Evolutionary conservation across 306 rosid genomes (phyloP), one percentile per base, ranked within the genome.

Genomic region (Senna siamea): DNA sequence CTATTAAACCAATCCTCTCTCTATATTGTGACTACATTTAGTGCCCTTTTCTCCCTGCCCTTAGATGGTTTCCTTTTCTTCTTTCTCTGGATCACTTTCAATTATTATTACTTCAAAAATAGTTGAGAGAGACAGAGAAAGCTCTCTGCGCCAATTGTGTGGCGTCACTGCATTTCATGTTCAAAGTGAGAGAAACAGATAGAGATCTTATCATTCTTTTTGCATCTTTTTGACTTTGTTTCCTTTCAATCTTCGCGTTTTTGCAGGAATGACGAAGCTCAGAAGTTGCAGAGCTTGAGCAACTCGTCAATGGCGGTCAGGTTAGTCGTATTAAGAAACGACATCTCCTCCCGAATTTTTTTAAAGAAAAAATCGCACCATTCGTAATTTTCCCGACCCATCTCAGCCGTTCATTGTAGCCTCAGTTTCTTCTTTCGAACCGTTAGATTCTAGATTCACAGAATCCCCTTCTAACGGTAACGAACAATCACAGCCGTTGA

Each of bases 231-330:
- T 43, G 9, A 18, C 30, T 70, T 65, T 65, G 6, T 22, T 9
- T 4, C 18, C 20, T 7, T 60, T 11, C 66, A 9, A 8, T 41
- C 23, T 9, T 43, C 20, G 2, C 4, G 6, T 22, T 56, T 43
- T 75, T 67, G 30, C 48, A 93, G 98, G 35, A 80, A 82, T 80
- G 83, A 37, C 70, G 87, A 73, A 70, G 63, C 79, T 0, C 88
- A 68, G 69, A 18, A 82, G 73, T 35, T 87, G 78, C 84, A 76
- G 85, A 93, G 93, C 92, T 89, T 78, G 64, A 86, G 78, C 66
- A 87, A 85, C 78, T 82, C 96, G 35, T 81, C 97, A 77, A 91
- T 93, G 97, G 97, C 80, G 72, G 88, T 66, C 72, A 89, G 97
- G 97, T 88, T 52, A 62, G 80, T 26, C n/a, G n/a, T 13, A 3